These are phyloP conservation scores for Eutypella sp. DNA, from an alignment of 2,329 filamentous ascomycete genomes.

Conservation along the genomic window DNA sequence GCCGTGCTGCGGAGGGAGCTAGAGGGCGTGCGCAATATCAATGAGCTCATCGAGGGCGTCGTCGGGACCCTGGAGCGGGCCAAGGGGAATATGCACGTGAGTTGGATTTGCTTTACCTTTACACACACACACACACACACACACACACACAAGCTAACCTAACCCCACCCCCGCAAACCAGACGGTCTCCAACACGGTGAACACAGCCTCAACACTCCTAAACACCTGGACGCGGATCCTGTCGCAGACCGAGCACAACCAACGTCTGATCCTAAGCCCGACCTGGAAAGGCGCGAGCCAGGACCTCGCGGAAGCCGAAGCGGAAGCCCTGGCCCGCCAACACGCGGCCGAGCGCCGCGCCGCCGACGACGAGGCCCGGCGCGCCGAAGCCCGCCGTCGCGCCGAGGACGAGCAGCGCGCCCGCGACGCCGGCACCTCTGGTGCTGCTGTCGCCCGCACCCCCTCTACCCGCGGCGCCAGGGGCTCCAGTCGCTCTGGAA, in stretches of 20 bases:
- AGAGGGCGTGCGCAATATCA: slow-evolving; percentile 78
- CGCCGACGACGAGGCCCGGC: slow-evolving; percentile 71
- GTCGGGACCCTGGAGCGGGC: slow-evolving; percentile 67
- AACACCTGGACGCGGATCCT: slow-evolving; percentile 96
- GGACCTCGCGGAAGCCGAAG: slow-evolving; percentile 82
- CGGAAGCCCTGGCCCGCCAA: slow-evolving; percentile 67
- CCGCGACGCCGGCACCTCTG: slow-evolving; percentile 21
- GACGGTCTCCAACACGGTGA: slow-evolving; percentile 82
- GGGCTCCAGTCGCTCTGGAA: no score
- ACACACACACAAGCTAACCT: slow-evolving; percentile 6
- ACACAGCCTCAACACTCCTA: slow-evolving; percentile 80
- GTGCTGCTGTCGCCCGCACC: slow-evolving; percentile 1
- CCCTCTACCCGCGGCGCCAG: slow-evolving; percentile 7
- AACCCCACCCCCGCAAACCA: slow-evolving; percentile 30
- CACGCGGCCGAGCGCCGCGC: slow-evolving; percentile 73
- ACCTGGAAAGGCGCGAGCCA: slow-evolving; percentile 84
- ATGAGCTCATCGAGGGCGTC: slow-evolving; percentile 77
- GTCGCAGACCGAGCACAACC: slow-evolving; percentile 95
- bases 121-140: background rate
- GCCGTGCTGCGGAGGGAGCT: slow-evolving; percentile 72
- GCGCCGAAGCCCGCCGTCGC: slow-evolving; percentile 62
- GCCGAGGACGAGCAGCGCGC: slow-evolving; percentile 61
- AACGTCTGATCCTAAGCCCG: slow-evolving; percentile 82
- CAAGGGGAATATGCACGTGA: slow-evolving; percentile 71
- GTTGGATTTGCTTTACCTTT: slow-evolving; percentile 15